These are phyloP conservation scores for Earliella scabrosa DNA, from an alignment of 1,284 basidiomycete species.

Conservation along the genomic window DNA sequence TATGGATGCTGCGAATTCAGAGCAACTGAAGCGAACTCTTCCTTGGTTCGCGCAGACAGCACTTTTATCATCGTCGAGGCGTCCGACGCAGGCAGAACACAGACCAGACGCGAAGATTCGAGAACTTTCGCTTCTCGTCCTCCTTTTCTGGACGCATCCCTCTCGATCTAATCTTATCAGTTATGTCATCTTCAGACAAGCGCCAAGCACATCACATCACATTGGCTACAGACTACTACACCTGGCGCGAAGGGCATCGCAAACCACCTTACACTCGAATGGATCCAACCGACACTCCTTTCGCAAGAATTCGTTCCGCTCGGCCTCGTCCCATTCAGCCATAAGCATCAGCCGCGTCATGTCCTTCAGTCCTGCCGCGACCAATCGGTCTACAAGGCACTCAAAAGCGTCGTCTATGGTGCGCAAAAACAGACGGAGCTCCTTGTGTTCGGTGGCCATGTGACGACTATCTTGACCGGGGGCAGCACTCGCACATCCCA, in stretches of 20 bases:
- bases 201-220: too few species aligned
- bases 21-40: background rate
- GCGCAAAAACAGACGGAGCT: background rate
- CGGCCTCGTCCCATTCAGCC: background rate
- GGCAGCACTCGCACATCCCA: background rate
- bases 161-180: background rate
- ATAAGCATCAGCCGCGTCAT: background rate
- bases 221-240: too few species aligned
- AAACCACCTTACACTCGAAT: background rate
- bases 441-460: background rate
- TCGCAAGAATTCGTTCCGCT: background rate
- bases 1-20: background rate
- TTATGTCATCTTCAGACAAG: too few species aligned
- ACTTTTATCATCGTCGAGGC: conserved; percentile 23
- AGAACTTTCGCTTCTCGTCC: conserved; percentile 7
- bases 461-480: too few species aligned
- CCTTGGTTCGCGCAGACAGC: background rate
- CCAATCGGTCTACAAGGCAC: background rate
- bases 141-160: conserved; percentile 3
- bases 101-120: conserved; percentile 12
- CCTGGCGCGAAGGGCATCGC: background rate
- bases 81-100: background rate
- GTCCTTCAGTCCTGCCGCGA: background rate
- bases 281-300: background rate
- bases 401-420: background rate